A percentile compares a stretch with the other conserved stretches of the same genome.
These are phyloP conservation scores for Asparagopsis taxiformis DNA, from an alignment of 31 red algal genomes.

Conservation along the genomic window DNA sequence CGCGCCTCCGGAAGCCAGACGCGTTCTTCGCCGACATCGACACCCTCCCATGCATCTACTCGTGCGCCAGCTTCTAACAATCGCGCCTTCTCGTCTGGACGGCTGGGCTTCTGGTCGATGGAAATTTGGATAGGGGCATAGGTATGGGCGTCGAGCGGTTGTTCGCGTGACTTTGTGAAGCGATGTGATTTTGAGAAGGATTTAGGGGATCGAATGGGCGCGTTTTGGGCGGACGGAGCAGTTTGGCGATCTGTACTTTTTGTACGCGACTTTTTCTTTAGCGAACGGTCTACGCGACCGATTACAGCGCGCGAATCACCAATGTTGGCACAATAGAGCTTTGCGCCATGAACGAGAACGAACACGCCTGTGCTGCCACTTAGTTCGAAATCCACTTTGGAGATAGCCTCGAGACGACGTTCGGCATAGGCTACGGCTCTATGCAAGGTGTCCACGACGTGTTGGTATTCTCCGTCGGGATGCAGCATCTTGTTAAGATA, in stretches of 20 bases:
- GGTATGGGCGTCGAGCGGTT: not conserved
- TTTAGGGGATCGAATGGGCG: too few relatives aligned
- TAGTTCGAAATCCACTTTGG: constrained; percentile 56
- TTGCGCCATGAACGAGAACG: constrained; percentile 36
- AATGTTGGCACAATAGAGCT: constrained; percentile 65
- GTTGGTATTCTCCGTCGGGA: constrained; percentile 9
- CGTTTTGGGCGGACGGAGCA: too few relatives aligned
- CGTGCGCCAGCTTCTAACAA: constrained; percentile 61
- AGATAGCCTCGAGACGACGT: constrained; percentile 31
- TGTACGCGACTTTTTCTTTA: too few relatives aligned
- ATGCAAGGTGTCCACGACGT: constrained; percentile 32
- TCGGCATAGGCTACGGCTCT: constrained; percentile 53
- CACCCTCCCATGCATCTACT: constrained; percentile 77
- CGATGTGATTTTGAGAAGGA: too few relatives aligned
- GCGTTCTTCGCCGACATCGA: constrained; percentile 68
- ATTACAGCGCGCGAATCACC: constrained; percentile 63
- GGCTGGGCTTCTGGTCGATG: constrained; percentile 71
- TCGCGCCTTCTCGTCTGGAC: constrained; percentile 74
- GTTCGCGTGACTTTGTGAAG: not conserved
- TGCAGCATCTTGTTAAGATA: constrained; percentile 27
- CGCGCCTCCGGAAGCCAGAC: constrained; percentile 87
- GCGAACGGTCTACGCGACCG: constrained; percentile 21
- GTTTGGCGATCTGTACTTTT: too few relatives aligned
- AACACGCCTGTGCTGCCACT: constrained; percentile 77
- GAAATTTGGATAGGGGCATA: constrained; percentile 52